These are phyloP conservation scores for Skeletonema tropicum DNA, from an alignment of 108 stramenopile species.

Conservation along the genomic window DNA sequence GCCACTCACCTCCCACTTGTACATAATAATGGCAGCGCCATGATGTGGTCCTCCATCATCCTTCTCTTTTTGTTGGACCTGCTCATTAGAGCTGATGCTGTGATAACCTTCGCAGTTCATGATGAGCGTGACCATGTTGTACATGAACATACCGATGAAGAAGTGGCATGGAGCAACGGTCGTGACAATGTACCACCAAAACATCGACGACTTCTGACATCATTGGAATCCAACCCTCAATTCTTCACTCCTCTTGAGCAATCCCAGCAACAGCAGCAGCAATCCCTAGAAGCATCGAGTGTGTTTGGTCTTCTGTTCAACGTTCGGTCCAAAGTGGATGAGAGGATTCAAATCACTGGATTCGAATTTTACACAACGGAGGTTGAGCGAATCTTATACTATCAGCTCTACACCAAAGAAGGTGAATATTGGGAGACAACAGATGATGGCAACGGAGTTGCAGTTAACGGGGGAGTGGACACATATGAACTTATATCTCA, in stretches of 20 bases:
- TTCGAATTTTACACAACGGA: slow-evolving; percentile 23
- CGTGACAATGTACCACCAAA: background rate
- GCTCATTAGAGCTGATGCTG: background rate
- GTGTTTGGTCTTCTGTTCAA: slow-evolving; percentile 25
- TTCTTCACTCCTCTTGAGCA: background rate
- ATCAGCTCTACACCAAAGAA: slow-evolving; percentile 12
- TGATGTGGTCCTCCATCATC: background rate
- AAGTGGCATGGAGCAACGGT: background rate
- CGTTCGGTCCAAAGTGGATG: slow-evolving; percentile 13
- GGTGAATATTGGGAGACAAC: slow-evolving; percentile 6
- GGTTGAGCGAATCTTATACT: slow-evolving; percentile 5
- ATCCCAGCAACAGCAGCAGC: background rate
- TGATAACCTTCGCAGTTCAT: background rate
- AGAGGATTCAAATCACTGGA: slow-evolving; percentile 17
- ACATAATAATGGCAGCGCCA: too few species aligned
- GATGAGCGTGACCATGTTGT: background rate
- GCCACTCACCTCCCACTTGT: too few species aligned
- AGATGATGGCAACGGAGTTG: background rate
- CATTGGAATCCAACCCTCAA: slow-evolving; percentile 7
- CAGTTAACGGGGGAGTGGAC: background rate
- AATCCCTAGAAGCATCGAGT: background rate
- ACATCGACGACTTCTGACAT: background rate
- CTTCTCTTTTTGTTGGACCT: background rate
- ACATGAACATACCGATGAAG: background rate
- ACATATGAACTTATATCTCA: slow-evolving; percentile 1